These are phyloP conservation scores for Babesia bigemina DNA, from an alignment of 169 alveolate genomes.

Conservation along the genomic window DNA sequence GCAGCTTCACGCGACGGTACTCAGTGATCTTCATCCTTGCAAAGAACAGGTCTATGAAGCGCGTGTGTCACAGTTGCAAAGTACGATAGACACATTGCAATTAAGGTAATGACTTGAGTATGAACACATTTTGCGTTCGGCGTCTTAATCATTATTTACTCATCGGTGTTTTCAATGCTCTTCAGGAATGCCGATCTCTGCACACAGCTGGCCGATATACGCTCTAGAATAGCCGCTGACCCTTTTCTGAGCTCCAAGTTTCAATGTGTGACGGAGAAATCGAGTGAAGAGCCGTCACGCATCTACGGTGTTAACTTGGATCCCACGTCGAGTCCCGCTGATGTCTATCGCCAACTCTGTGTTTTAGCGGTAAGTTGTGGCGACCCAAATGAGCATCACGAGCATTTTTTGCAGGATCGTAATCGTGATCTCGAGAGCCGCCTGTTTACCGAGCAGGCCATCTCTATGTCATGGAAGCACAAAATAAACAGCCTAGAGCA, in stretches of 20 bases:
- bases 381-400: not conserved
- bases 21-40: conserved; percentile 54
- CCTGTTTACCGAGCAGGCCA: conserved; percentile 54
- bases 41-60: conserved; percentile 58
- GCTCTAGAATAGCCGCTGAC: conserved; percentile 55
- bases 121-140: not conserved
- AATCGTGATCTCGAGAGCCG: conserved; percentile 57
- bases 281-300: conserved; percentile 12
- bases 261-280: conserved; percentile 3
- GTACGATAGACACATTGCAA: conserved; percentile 35
- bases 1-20: conserved; percentile 56
- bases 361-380: conserved; percentile 33
- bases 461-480: conserved; percentile 70
- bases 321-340: conserved; percentile 12
- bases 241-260: conserved; percentile 57
- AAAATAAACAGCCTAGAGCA: conserved; percentile 52
- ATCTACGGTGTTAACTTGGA: not conserved
- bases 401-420: conserved; percentile 37
- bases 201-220: conserved; percentile 52
- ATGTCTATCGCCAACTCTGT: conserved; percentile 48
- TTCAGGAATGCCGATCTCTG: conserved; percentile 56
- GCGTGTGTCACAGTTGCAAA: conserved; percentile 42
- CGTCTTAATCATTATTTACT: not conserved
- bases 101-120: conserved; percentile 23
- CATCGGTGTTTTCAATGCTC: too few species aligned